Evolutionary conservation across 1,139 yeast genomes (phyloP).

Genomic region (Candida sanyaensis): DNA sequence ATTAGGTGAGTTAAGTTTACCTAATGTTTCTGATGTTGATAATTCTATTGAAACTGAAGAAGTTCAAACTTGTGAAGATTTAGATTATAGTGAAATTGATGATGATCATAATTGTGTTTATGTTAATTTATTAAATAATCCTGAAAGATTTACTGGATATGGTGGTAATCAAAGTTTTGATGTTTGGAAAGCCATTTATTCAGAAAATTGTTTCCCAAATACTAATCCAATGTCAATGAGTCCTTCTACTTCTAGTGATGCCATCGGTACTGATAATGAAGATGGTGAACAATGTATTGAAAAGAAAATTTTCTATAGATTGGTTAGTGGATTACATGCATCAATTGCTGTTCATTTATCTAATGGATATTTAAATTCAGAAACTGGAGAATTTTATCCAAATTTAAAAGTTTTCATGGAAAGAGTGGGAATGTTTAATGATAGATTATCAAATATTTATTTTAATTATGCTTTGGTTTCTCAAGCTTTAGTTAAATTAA

Average conservation of each 20-base stretch:
- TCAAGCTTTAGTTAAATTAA: constrained; percentile 72
- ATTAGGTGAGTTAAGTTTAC: constrained; percentile 52
- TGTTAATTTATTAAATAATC: constrained; percentile 84
- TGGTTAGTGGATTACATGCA: constrained; percentile 93
- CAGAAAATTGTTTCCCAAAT: constrained; percentile 83
- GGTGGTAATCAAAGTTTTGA: constrained; percentile 90
- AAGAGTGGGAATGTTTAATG: constrained; percentile 88
- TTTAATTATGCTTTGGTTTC: constrained; percentile 89
- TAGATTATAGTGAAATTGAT: constrained; percentile 63
- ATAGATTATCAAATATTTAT: constrained; percentile 84
- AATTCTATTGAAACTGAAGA: constrained; percentile 20
- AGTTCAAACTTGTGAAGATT: constrained; percentile 31
- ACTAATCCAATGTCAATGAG: constrained; percentile 41
- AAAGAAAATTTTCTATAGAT: constrained; percentile 82
- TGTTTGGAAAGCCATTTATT: constrained; percentile 92
- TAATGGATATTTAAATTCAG: constrained; percentile 76
- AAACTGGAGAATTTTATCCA: constrained; percentile 81
- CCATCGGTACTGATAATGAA: constrained; percentile 18
- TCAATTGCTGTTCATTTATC: constrained; percentile 93
- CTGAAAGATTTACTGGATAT: constrained; percentile 96
- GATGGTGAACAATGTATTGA: constrained; percentile 68
- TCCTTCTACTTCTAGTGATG: too few relatives aligned
- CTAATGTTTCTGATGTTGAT: constrained; percentile 19
- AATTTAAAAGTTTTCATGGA: constrained; percentile 80
- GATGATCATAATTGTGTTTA: constrained; percentile 69